Conservation (phyloP, 305 asterid genomes). For the Striga hermonthica region DNA sequence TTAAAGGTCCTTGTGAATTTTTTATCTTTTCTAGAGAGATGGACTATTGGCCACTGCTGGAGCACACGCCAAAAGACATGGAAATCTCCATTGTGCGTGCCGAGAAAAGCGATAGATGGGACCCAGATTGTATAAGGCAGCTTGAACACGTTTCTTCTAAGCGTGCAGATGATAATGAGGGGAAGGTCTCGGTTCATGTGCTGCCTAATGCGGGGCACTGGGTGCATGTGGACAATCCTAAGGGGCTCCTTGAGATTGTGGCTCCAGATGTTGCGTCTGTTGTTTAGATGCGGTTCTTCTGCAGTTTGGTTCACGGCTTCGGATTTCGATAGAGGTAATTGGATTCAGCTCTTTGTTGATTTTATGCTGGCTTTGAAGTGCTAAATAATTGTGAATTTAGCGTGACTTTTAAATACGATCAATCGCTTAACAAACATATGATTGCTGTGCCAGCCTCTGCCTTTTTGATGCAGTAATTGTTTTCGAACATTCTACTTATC, state of each 20-base stretch:
- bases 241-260: constrained; percentile 80
- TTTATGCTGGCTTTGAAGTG: too few relatives aligned
- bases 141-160: constrained; percentile 47
- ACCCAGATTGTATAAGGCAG: constrained; percentile 44
- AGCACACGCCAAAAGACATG: constrained; percentile 65
- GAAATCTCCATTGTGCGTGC: constrained; percentile 68
- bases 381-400: too few relatives aligned
- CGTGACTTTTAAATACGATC: too few relatives aligned
- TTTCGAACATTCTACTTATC: too few relatives aligned
- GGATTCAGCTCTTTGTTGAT: too few relatives aligned
- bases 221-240: constrained; percentile 98
- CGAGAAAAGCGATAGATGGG: constrained; percentile 90
- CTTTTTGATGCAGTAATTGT: too few relatives aligned
- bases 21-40: constrained; percentile 46
- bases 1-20: constrained; percentile 17
- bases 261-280: constrained; percentile 67
- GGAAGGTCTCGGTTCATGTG: constrained; percentile 56
- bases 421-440: too few relatives aligned
- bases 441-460: too few relatives aligned
- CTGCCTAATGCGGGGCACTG: constrained; percentile 88
- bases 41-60: constrained; percentile 71
- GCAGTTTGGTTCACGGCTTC: constrained; percentile 1
- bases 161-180: constrained; percentile 43
- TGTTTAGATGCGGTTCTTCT: constrained; percentile 31
- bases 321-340: background rate